These are phyloP conservation scores for Vararia minispora DNA, from an alignment of 768 basidiomycete genomes.

Conservation along the genomic window DNA sequence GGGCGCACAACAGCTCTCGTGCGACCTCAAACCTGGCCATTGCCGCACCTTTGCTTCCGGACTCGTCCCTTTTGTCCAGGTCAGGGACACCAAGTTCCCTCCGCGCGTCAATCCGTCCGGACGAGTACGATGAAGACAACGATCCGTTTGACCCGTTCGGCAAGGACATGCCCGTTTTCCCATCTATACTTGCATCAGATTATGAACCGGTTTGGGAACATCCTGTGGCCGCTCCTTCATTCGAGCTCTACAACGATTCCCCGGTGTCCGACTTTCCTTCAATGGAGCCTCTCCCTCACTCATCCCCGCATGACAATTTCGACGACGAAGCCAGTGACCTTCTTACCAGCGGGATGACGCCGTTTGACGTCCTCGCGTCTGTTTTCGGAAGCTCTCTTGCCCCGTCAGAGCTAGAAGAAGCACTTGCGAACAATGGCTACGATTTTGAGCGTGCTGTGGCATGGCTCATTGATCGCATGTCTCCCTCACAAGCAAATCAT, in stretches of 20 bases:
- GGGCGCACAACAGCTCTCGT: constrained; percentile 64
- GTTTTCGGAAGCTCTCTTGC: constrained; percentile 89
- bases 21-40: constrained; percentile 82
- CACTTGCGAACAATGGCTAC: constrained; percentile 75
- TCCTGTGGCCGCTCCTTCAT: constrained; percentile 47
- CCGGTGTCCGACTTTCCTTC: no score
- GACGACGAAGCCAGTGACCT: constrained; percentile 39
- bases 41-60: constrained; percentile 79
- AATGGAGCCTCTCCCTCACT: constrained; percentile 8
- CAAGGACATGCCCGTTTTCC: no score
- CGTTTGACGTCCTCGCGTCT: constrained; percentile 89
- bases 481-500: constrained; percentile 31
- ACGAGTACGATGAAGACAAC: constrained; percentile 62
- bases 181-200: no score
- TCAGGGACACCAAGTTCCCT: constrained; percentile 61
- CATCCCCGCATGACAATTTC: constrained; percentile 9
- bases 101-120: constrained; percentile 49
- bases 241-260: no score
- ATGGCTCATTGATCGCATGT: constrained; percentile 73
- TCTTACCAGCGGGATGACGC: constrained; percentile 91
- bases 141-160: constrained; percentile 79
- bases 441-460: constrained; percentile 97
- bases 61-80: constrained; percentile 39
- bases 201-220: no score
- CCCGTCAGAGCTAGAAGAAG: constrained; percentile 88